phyloP scores from a whole-genome alignment of 2,329 filamentous ascomycete genomes.

The Fusarium proliferatum region DNA sequence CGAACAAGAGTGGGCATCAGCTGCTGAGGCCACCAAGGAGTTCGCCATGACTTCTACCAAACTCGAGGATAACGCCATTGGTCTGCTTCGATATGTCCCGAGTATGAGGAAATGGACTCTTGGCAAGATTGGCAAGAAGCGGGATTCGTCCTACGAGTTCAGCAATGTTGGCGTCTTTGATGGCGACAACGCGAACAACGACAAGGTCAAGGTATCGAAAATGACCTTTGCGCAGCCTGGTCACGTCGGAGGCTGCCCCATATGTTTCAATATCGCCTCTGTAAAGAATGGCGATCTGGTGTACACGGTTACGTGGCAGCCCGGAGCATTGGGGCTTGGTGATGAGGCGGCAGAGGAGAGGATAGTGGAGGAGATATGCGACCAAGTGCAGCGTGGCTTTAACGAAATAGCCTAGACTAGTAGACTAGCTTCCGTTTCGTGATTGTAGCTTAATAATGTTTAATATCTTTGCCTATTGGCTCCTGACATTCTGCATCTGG shows the following conservation, averaged over 20 bases:
- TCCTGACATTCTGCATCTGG: background rate
- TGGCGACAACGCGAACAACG: background rate
- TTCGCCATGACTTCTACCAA: slow-evolving; percentile 22
- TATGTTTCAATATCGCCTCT: slow-evolving; percentile 37
- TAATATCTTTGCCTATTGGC: background rate
- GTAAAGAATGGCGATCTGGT: slow-evolving; percentile 35
- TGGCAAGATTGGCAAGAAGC: slow-evolving; percentile 30
- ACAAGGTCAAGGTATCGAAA: slow-evolving; percentile 16
- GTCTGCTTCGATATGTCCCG: slow-evolving; percentile 34
- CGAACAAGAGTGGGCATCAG: slow-evolving; percentile 35
- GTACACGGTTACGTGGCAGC: slow-evolving; percentile 42
- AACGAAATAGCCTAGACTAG: slow-evolving; percentile 12
- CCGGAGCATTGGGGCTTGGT: slow-evolving; percentile 37
- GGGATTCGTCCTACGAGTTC: slow-evolving; percentile 40
- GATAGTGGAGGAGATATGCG: slow-evolving; percentile 36
- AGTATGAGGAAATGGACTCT: slow-evolving; percentile 40
- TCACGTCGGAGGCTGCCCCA: slow-evolving; percentile 28
- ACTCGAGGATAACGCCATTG: slow-evolving; percentile 37
- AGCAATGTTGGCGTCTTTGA: slow-evolving; percentile 41
- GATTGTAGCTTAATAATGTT: background rate
- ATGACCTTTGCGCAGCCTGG: slow-evolving; percentile 43
- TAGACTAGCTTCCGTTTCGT: slow-evolving; percentile 1
- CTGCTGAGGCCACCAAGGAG: slow-evolving; percentile 15
- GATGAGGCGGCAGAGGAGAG: slow-evolving; percentile 25
- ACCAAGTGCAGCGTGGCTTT: slow-evolving; percentile 25